Evolutionary conservation across 225 moss, liverwort and hornwort species (phyloP).

Genomic region (Thuidium tamariscinum): DNA sequence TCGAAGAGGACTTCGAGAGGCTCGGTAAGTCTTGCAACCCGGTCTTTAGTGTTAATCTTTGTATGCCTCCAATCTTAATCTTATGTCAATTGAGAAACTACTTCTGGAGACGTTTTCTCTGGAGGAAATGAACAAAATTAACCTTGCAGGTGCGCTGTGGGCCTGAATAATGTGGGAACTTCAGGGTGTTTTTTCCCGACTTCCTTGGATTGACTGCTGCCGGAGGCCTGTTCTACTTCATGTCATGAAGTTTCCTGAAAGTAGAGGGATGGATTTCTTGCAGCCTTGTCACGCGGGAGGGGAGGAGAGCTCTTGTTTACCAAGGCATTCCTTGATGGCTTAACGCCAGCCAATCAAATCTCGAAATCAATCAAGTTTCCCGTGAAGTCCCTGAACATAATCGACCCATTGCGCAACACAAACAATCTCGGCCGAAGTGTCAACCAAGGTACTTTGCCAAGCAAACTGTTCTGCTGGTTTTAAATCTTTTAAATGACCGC

Average conservation of each 20-base stretch:
- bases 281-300: slow-evolving; percentile 46
- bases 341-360: slow-evolving; percentile 13
- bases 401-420: slow-evolving; percentile 63
- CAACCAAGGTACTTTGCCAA: slow-evolving; percentile 34
- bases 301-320: slow-evolving; percentile 53
- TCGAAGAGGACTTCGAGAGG: not conserved
- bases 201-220: no score
- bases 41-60: not conserved
- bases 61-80: not conserved
- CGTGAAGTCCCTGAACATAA: slow-evolving; percentile 60
- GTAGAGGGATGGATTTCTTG: slow-evolving; percentile 37
- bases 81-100: not conserved
- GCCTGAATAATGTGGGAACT: not conserved
- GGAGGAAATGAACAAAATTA: not conserved
- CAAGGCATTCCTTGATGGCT: slow-evolving; percentile 44
- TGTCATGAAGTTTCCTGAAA: slow-evolving; percentile 23
- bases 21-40: no score
- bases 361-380: slow-evolving; percentile 40
- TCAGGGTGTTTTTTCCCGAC: not conserved
- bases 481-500: no score
- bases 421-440: slow-evolving; percentile 98
- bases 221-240: slow-evolving; percentile 11
- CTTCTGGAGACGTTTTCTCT: not conserved
- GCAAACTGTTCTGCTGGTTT: not conserved
- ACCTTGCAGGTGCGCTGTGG: not conserved